Percentiles rank a stretch among this genome's conserved stretches.
These are phyloP conservation scores for Phytopythium vexans DNA, from an alignment of 352 stramenopile species.

Conservation along the genomic window DNA sequence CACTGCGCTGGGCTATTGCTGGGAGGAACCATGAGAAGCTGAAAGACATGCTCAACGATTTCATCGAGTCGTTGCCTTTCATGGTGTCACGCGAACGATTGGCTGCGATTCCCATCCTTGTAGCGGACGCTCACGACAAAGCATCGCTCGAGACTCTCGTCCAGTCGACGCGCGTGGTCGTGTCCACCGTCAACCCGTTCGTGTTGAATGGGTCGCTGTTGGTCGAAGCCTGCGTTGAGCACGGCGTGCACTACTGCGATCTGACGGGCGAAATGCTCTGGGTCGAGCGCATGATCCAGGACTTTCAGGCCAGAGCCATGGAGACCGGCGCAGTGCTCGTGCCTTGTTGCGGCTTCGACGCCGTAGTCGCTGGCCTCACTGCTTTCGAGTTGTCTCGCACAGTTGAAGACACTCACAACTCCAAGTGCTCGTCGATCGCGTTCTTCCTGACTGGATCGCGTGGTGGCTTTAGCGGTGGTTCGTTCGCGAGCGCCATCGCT, in stretches of 20 bases:
- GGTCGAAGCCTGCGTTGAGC: slow-evolving; percentile 73
- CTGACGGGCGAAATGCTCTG: slow-evolving; percentile 87
- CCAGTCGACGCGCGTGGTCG: slow-evolving; percentile 63
- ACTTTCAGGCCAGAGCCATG: slow-evolving; percentile 47
- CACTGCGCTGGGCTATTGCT: slow-evolving; percentile 80
- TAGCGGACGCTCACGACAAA: slow-evolving; percentile 45
- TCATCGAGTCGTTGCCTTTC: neutral
- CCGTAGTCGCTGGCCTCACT: slow-evolving; percentile 72
- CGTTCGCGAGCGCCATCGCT: slow-evolving; percentile 28
- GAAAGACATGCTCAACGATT: slow-evolving; percentile 1
- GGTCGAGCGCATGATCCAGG: slow-evolving; percentile 61
- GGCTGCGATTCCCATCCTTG: slow-evolving; percentile 28
- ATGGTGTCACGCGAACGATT: neutral
- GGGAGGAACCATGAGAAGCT: slow-evolving; percentile 68
- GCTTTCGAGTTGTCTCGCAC: slow-evolving; percentile 41
- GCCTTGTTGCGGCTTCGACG: slow-evolving; percentile 82
- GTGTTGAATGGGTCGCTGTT: slow-evolving; percentile 66
- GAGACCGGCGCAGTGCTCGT: slow-evolving; percentile 74
- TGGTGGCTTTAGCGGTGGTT: slow-evolving; percentile 42
- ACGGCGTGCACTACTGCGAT: slow-evolving; percentile 89
- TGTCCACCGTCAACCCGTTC: slow-evolving; percentile 80
- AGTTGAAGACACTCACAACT: slow-evolving; percentile 4
- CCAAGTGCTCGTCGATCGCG: slow-evolving; percentile 25
- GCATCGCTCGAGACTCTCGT: slow-evolving; percentile 51
- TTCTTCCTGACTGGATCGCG: slow-evolving; percentile 30